These are phyloP conservation scores for Elongisporangium senticosum DNA, from an alignment of 352 stramenopile species.

Conservation along the genomic window DNA sequence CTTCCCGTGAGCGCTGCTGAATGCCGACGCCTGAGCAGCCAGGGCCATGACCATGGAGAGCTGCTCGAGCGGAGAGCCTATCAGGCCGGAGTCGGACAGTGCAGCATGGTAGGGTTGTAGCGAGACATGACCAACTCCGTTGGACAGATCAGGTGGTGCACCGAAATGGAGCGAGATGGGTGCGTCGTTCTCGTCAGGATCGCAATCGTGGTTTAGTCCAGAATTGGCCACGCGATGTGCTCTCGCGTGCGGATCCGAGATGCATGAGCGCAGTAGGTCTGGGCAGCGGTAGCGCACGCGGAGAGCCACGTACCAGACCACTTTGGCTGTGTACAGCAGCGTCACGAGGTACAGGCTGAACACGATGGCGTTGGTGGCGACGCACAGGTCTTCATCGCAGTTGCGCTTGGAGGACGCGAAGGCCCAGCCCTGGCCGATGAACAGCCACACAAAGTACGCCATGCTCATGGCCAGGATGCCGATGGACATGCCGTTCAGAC, in stretches of 20 bases:
- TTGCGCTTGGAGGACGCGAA: slow-evolving; percentile 23
- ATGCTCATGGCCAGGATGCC: slow-evolving; percentile 11
- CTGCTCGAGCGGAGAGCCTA: neutral
- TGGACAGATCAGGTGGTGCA: neutral
- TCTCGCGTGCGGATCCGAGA: slow-evolving; percentile 25
- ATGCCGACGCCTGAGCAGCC: neutral
- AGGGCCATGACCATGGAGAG: neutral
- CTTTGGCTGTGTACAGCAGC: slow-evolving; percentile 28
- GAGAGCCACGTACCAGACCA: slow-evolving; percentile 33
- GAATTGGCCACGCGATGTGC: slow-evolving; percentile 7
- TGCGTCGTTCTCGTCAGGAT: neutral
- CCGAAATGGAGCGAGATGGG: neutral
- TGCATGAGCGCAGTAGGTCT: slow-evolving; percentile 24
- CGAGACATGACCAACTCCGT: neutral
- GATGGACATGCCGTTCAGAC: slow-evolving; percentile 14
- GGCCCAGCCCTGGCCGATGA: slow-evolving; percentile 27
- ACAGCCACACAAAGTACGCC: slow-evolving; percentile 22
- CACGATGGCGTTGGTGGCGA: slow-evolving; percentile 20
- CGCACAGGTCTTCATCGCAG: slow-evolving; percentile 30
- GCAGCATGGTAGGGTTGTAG: neutral
- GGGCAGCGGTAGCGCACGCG: slow-evolving; percentile 26
- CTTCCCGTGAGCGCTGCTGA: neutral
- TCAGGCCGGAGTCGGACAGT: neutral
- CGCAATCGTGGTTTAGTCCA: slow-evolving; percentile 9
- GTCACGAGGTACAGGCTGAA: slow-evolving; percentile 25